These are phyloP conservation scores for Panicum miliaceum DNA, from an alignment of 176 grass and related monocot species.

Conservation along the genomic window DNA sequence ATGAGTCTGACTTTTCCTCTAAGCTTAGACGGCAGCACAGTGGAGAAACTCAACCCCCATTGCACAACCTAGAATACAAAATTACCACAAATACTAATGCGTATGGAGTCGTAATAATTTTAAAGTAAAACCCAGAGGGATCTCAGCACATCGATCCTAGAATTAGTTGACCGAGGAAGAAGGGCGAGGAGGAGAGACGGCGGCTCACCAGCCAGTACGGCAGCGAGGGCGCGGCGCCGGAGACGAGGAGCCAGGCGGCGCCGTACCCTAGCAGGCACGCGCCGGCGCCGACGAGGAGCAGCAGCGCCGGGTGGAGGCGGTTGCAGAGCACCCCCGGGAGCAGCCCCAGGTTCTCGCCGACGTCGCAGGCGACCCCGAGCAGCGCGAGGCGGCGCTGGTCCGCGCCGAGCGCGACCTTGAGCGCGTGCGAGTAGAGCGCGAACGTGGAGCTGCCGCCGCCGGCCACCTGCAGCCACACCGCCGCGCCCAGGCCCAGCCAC, in stretches of 20 bases:
- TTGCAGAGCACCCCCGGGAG: slow-evolving; percentile 85
- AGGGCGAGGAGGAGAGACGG: not conserved
- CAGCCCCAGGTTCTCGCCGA: slow-evolving; percentile 84
- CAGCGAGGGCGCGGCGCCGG: slow-evolving; percentile 46
- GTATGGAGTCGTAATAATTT: not conserved
- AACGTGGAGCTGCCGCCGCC: slow-evolving; percentile 74
- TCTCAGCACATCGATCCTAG: not conserved
- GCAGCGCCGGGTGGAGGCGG: slow-evolving; percentile 73
- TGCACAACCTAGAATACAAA: not conserved
- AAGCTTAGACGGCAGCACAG: not conserved
- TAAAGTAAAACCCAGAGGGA: not conserved
- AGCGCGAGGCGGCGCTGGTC: slow-evolving; percentile 82
- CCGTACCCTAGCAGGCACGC: slow-evolving; percentile 71
- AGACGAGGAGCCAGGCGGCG: slow-evolving; percentile 61
- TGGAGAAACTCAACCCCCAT: slow-evolving; percentile 28
- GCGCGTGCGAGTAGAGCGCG: slow-evolving; percentile 90
- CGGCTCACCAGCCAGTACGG: slow-evolving; percentile 81
- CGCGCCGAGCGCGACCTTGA: slow-evolving; percentile 64
- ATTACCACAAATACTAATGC: not conserved
- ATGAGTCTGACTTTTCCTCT: not conserved
- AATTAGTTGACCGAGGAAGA: not conserved
- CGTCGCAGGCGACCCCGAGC: slow-evolving; percentile 88
- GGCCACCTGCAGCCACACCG: slow-evolving; percentile 84
- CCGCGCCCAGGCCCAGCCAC: slow-evolving; percentile 76
- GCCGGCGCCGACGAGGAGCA: slow-evolving; percentile 69